Base-by-base conservation (phyloP, 441 rosid species). In the Eutrema salsugineum region DNA sequence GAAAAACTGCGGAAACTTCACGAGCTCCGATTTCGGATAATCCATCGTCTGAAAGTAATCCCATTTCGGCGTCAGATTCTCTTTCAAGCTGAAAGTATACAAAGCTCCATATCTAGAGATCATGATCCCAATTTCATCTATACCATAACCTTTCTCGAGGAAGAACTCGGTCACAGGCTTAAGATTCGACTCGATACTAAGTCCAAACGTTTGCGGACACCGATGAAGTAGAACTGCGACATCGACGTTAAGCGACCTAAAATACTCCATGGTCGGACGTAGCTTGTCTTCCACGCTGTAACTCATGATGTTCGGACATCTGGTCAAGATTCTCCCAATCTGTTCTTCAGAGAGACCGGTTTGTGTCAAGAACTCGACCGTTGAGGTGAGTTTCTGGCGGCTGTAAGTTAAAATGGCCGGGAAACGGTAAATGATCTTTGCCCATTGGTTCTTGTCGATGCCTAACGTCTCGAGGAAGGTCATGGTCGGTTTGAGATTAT, bases 1-100 rank as follows among this genome's bases (percentile, higher is more conserved):
- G 17, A 91, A 90, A 81, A 82, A 90, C 78, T 90, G 91, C 19
- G 92, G 97, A 53, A 91, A 88, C 71, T 87, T 88, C 38, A 87
- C 84, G 1, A 91, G 89, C 79, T 87, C 97, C 1, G 88, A 72
- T 9, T 68, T 86, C 2, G 87, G 76, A 78, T 88, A 91, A 58
- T 84, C 97, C 92, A 84, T 87, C 38, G 87, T 88, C 79, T 85
- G 78, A 84, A 87, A 91, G 80, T 83, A 91, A 56, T 91, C 91
- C 94, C 94, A 91, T 73, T 91, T 91, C 4, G 87, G 88, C 44
- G 67, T 81, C 83, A 91, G 35, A 63, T 87, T 91, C 57, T 76
- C 87, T 22, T 62, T 77, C 85, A 91, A 80, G 77, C 94, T 88
- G 51, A 88, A 87, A 6, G 91, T 84, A 27, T 87, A 91, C 47